Evolutionary conservation across 495 filamentous ascomycete genomes (phyloP), one percentile per base, ranked within the genome.

Genomic region (Aspergillus kassunensis): DNA sequence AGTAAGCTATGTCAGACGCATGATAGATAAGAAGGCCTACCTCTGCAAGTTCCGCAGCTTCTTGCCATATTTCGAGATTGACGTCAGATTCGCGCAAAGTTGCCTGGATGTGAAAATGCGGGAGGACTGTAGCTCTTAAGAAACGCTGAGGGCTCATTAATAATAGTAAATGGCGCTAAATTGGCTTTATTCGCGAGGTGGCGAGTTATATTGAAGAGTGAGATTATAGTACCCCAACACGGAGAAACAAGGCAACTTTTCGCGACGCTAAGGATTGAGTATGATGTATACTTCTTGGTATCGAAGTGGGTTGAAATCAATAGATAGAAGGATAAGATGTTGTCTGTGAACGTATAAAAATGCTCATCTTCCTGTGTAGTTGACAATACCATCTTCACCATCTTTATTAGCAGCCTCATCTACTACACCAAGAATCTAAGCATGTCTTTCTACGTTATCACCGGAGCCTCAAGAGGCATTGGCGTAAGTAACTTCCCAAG

Each of bases 381-480:
- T 27, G 4, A 27, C n/a, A n/a, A 27, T 27, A 4, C 24, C 24
- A 27, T 27, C 24, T 27, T 27, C 24, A 27, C 9, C 24, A 27
- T 27, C 24, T 27, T 27, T 9, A 27, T 27, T 27, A 4, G 4
- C 24, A 27, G 4, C 24, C 24, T 27, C 24, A 27, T 27, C 24
- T 9, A 4, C 24, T 27, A 27, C 24, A 27, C 24, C 4, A 9
- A 27, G n/a, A n/a, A n/a, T n/a, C n/a, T n/a, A n/a, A 63, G 16
- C 10, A 73, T 71, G 70, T 41, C 70, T 57, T 57, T 56, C 10
- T 73, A 68, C 44, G 50, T 70, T 15, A 52, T 73, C 31, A 64
- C 67, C 10, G 72, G 73, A 21, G 71, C 58, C 10, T 71, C 67
- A 0, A 63, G 58, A 39, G 71, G 71, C 7, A 46, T 75, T n/a